These are phyloP conservation scores for Dimargaris xerosporica DNA, from an alignment of 192 early-diverging fungal genomes.

Conservation along the genomic window DNA sequence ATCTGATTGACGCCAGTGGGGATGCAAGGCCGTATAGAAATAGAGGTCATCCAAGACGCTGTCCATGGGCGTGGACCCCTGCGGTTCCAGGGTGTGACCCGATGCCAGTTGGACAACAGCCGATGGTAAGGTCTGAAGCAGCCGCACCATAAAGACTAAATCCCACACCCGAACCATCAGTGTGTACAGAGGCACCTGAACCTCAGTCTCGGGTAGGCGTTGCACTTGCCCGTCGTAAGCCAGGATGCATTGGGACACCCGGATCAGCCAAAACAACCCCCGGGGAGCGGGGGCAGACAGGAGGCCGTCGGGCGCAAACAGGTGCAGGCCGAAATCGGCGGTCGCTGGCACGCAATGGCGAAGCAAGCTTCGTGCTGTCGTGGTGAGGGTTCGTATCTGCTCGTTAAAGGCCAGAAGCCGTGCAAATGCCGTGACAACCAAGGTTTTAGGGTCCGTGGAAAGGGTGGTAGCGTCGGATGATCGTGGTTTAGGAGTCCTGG, in stretches of 20 bases:
- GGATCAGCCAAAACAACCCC: not conserved
- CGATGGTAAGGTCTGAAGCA: not conserved
- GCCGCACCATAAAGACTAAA: not conserved
- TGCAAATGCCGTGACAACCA: no score
- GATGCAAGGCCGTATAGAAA: not conserved
- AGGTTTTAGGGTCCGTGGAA: no score
- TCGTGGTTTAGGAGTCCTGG: no score
- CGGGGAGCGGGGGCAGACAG: not conserved
- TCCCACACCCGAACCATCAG: constrained; percentile 9
- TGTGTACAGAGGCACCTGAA: constrained; percentile 11
- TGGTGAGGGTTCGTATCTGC: no score
- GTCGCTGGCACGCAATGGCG: no score
- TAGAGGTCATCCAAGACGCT: not conserved
- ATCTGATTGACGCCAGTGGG: not conserved
- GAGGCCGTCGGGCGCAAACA: no score
- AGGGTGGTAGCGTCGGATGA: no score
- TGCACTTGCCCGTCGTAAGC: constrained; percentile 10
- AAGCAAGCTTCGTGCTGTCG: no score
- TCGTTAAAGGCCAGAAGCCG: no score
- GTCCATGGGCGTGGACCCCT: not conserved
- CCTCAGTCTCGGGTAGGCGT: constrained; percentile 6
- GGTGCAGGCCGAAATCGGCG: no score
- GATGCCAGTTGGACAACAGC: not conserved
- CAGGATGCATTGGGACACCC: constrained; percentile 4
- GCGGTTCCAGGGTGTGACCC: not conserved